Evolutionary conservation across 1,284 basidiomycete genomes (phyloP).

Genomic region (Sporisorium graminicola): DNA sequence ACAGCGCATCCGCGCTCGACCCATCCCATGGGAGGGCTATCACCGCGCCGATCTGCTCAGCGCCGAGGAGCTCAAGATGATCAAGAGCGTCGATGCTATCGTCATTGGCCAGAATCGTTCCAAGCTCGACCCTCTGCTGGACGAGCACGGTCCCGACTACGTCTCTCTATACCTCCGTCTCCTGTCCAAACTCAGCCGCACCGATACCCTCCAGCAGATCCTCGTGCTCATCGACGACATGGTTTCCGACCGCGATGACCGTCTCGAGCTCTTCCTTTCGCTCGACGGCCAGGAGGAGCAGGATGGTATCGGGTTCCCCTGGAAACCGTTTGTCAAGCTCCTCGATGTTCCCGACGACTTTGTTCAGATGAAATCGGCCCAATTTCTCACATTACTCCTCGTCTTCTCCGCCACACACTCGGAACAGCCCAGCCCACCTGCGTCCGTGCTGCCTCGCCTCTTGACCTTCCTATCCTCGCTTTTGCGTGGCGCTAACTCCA

Average conservation of each 20-base stretch:
- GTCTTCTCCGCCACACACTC: constrained; percentile 49
- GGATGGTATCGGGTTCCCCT: constrained; percentile 80
- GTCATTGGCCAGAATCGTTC: constrained; percentile 91
- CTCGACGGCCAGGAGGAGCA: constrained; percentile 50
- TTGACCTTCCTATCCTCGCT: constrained; percentile 50
- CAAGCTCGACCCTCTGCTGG: constrained; percentile 81
- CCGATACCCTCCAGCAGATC: constrained; percentile 93
- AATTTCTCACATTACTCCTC: constrained; percentile 88
- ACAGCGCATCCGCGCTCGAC: constrained; percentile 86
- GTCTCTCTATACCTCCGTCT: constrained; percentile 89
- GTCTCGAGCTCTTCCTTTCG: constrained; percentile 67
- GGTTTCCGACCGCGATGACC: constrained; percentile 75
- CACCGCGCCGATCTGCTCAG: constrained; percentile 93
- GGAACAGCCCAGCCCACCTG: constrained; percentile 38
- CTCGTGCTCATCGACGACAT: constrained; percentile 92
- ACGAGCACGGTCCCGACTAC: constrained; percentile 73
- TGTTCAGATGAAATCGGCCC: constrained; percentile 86
- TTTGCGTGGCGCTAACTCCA: constrained; percentile 38
- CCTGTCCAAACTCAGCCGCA: constrained; percentile 89
- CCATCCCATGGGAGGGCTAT: constrained; percentile 98
- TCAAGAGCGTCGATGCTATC: constrained; percentile 77
- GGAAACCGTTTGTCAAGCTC: constrained; percentile 82
- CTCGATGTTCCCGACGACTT: constrained; percentile 92
- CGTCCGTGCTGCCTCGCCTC: constrained; percentile 40
- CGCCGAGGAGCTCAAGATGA: constrained; percentile 86